These are phyloP conservation scores for Calonectria pteridis DNA, from an alignment of 2,329 filamentous ascomycete genomes.

Conservation along the genomic window DNA sequence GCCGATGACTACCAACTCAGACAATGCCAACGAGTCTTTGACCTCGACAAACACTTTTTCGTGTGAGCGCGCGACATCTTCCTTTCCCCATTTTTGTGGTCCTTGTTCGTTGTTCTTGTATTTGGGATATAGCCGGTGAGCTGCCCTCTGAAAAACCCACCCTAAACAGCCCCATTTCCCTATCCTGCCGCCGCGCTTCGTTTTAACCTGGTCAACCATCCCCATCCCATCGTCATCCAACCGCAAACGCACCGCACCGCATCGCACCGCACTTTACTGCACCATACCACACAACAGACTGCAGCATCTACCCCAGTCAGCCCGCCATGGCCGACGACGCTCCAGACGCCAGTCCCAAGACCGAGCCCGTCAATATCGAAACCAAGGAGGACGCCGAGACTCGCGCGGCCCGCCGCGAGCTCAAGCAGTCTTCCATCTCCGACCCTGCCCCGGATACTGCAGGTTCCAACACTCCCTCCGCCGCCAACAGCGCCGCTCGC, in stretches of 20 bases:
- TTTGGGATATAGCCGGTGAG: constrained; percentile 1
- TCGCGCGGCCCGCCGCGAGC: constrained; percentile 72
- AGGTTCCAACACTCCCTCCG: constrained; percentile 31
- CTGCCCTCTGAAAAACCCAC: constrained; percentile 2
- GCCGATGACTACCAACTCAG: not conserved
- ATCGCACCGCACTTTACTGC: not conserved
- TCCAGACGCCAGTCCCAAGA: constrained; percentile 56
- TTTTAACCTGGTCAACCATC: constrained; percentile 10
- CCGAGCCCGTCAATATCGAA: constrained; percentile 49
- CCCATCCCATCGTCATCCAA: constrained; percentile 21
- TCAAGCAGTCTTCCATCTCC: constrained; percentile 74
- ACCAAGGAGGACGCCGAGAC: constrained; percentile 72
- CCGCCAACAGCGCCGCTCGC: constrained; percentile 42
- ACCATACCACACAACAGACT: constrained; percentile 24
- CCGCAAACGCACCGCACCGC: constrained; percentile 8
- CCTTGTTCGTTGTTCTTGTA: not conserved
- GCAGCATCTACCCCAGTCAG: constrained; percentile 29
- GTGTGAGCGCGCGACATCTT: not conserved
- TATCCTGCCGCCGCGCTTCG: constrained; percentile 17
- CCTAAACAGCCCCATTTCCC: constrained; percentile 18
- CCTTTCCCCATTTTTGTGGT: not conserved
- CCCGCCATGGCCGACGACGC: constrained; percentile 60
- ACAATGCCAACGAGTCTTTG: not conserved
- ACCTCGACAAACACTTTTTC: not conserved
- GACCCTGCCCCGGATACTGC: constrained; percentile 52